Conservation (phyloP, 371 early-diverging fungal species). For the Dinochytrium kinnereticum region DNA sequence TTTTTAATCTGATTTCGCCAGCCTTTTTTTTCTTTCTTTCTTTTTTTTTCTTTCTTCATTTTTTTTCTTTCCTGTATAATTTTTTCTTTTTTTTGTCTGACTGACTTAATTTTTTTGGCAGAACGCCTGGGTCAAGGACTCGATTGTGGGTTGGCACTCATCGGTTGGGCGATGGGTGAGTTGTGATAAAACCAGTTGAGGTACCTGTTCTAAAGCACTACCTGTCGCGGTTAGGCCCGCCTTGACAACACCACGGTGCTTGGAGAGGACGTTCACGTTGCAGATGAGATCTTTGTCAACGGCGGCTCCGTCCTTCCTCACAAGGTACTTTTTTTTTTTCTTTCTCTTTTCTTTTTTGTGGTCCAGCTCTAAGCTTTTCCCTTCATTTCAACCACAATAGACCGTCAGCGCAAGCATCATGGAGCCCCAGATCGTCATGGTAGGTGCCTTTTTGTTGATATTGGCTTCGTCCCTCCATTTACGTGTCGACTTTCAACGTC, state of each 20-base stretch:
- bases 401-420: slow-evolving; percentile 47
- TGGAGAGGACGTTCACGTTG: slow-evolving; percentile 94
- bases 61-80: background rate
- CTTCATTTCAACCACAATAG: slow-evolving; percentile 25
- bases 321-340: slow-evolving; percentile 54
- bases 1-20: too few species aligned
- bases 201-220: background rate
- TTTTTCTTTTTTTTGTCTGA: slow-evolving; percentile 19
- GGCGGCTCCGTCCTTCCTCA: slow-evolving; percentile 96
- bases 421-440: slow-evolving; percentile 43
- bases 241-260: slow-evolving; percentile 91
- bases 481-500: too few species aligned
- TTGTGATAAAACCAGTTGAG: background rate
- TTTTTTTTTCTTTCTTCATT: background rate
- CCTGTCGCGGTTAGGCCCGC: slow-evolving; percentile 58
- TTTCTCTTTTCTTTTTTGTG: background rate
- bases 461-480: too few species aligned
- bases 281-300: slow-evolving; percentile 88
- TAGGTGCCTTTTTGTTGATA: too few species aligned
- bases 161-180: slow-evolving; percentile 85
- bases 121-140: slow-evolving; percentile 85
- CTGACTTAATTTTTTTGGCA: slow-evolving; percentile 11
- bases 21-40: background rate
- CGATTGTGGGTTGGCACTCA: slow-evolving; percentile 98
- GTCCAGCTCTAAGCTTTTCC: background rate